Evolutionary conservation across 768 basidiomycete species (phyloP).

Genomic region (Tylopilus rubrobrunneus): DNA sequence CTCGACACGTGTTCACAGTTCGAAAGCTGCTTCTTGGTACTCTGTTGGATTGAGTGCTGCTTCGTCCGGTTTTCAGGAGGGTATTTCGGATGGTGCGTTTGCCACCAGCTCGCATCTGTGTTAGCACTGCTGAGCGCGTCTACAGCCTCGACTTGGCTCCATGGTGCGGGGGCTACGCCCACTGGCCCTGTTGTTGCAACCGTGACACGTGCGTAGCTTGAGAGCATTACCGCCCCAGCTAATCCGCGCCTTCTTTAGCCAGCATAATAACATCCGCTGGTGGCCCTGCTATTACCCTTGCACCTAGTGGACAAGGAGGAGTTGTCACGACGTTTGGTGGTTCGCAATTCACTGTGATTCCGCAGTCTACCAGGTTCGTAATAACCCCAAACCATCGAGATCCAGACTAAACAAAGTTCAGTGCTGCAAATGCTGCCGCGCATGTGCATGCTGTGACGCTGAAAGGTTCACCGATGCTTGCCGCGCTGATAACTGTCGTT

Average conservation of each 20-base stretch:
- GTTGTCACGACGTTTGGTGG: conserved; percentile 51
- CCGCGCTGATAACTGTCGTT: conserved; percentile 27
- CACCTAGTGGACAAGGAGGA: conserved; percentile 33
- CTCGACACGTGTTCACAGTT: background rate
- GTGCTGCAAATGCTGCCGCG: conserved; percentile 15
- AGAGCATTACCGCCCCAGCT: background rate
- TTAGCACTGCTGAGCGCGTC: background rate
- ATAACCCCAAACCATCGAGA: background rate
- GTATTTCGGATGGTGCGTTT: conserved; percentile 18
- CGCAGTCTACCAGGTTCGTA: conserved; percentile 13
- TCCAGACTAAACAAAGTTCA: background rate
- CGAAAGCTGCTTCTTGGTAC: conserved; percentile 17
- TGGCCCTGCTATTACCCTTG: conserved; percentile 59
- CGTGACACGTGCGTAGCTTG: conserved; percentile 24
- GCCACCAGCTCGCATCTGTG: background rate
- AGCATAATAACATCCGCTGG: conserved; percentile 59
- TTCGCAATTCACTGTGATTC: conserved; percentile 47
- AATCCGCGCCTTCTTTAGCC: conserved; percentile 34
- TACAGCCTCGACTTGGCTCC: conserved; percentile 18
- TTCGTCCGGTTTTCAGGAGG: conserved; percentile 11
- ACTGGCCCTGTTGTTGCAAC: conserved; percentile 8
- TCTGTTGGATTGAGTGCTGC: conserved; percentile 13
- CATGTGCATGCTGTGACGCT: conserved; percentile 13
- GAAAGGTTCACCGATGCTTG: conserved; percentile 25
- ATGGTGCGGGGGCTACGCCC: background rate